Conservation (phyloP, 1,139 yeast genomes). For the Diutina catenulata region DNA sequence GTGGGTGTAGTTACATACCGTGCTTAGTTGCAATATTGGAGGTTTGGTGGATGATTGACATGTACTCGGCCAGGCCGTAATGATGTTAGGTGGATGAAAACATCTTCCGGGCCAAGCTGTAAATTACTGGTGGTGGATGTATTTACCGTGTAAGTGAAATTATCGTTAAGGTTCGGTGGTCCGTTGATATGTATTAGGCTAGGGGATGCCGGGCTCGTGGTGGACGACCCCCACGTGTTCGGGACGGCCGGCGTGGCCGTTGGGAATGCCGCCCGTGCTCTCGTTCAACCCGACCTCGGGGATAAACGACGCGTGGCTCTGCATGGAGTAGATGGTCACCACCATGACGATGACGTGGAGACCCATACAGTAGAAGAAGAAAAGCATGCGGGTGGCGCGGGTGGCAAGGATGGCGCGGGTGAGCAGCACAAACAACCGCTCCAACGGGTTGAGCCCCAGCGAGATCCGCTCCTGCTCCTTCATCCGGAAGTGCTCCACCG, state of each 20-base stretch:
- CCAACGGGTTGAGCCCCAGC: conserved; percentile 65
- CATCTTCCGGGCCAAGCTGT: no score
- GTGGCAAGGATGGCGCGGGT: conserved; percentile 70
- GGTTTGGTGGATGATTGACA: no score
- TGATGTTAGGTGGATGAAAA: no score
- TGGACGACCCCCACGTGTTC: no score
- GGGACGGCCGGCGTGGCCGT: conserved; percentile 2
- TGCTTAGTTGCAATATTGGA: no score
- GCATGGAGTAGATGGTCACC: conserved; percentile 46
- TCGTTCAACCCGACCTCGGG: conserved; percentile 1
- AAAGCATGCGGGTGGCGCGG: conserved; percentile 58
- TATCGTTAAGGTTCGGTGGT: no score
- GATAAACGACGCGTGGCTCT: neutral
- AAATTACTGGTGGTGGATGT: no score
- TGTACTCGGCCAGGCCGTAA: no score
- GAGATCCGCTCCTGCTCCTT: conserved; percentile 68
- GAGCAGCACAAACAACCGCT: conserved; percentile 63
- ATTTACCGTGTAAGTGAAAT: no score
- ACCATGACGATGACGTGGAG: conserved; percentile 66
- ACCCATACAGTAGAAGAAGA: conserved; percentile 61
- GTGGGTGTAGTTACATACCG: no score
- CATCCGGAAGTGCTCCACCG: conserved; percentile 72
- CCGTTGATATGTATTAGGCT: no score
- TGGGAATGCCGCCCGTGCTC: conserved; percentile 2
- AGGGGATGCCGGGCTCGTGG: no score